phyloP scores from a whole-genome alignment of 2,329 filamentous ascomycete species.

The Phoma sp. region DNA sequence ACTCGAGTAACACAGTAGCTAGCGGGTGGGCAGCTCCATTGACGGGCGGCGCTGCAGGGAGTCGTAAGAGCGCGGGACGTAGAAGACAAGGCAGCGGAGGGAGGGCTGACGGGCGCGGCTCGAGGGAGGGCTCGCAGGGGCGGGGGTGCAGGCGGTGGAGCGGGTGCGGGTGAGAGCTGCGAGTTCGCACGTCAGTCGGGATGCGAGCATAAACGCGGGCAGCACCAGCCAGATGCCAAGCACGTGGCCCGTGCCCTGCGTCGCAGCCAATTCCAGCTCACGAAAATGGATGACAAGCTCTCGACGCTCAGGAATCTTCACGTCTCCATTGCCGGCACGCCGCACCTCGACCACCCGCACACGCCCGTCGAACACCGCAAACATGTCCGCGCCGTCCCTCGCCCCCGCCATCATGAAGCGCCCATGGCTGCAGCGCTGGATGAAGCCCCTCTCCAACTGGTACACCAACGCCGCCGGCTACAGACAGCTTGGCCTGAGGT shows the following conservation, averaged over 20 bases:
- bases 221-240: slow-evolving; percentile 1
- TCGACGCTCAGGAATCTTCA: not conserved
- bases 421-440: slow-evolving; percentile 80
- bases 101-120: slow-evolving; percentile 4
- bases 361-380: slow-evolving; percentile 34
- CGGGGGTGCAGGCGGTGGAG: not conserved
- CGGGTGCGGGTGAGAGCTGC: too few relatives aligned
- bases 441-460: slow-evolving; percentile 85
- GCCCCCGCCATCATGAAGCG: slow-evolving; percentile 79
- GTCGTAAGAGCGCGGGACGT: not conserved
- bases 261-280: slow-evolving; percentile 11
- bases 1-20: slow-evolving; percentile 49
- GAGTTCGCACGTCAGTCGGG: slow-evolving; percentile 17
- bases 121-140: slow-evolving; percentile 3
- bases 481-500: slow-evolving; percentile 90
- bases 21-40: slow-evolving; percentile 52
- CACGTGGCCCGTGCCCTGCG: not conserved
- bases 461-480: slow-evolving; percentile 90
- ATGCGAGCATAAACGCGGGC: slow-evolving; percentile 1
- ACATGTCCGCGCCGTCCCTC: slow-evolving; percentile 74
- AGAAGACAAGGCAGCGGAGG: not conserved
- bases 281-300: slow-evolving; percentile 5
- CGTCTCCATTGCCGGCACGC: slow-evolving; percentile 34
- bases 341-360: slow-evolving; percentile 27
- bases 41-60: slow-evolving; percentile 31